Evolutionary conservation across 768 basidiomycete genomes (phyloP).

Genomic region (Kwoniella botswanensis): DNA sequence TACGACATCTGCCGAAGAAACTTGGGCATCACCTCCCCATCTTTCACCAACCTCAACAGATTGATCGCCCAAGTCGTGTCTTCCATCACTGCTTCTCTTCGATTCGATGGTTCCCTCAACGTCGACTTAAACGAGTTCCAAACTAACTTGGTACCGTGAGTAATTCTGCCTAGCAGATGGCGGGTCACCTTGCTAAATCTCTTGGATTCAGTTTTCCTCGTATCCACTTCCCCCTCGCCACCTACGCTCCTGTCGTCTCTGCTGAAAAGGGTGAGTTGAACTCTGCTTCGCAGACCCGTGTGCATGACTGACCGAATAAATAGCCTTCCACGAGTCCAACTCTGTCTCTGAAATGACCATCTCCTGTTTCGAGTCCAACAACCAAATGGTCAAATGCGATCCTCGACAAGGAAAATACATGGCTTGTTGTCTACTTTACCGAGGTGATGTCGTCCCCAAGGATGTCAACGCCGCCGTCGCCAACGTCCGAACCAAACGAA

Average conservation of each 20-base stretch:
- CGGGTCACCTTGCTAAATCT: no score
- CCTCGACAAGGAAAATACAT: slow-evolving; percentile 99
- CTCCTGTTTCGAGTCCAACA: slow-evolving; percentile 94
- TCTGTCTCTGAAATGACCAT: slow-evolving; percentile 98
- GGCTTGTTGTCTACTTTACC: slow-evolving; percentile 88
- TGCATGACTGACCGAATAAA: neutral
- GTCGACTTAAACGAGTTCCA: slow-evolving; percentile 99
- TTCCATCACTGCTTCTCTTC: slow-evolving; percentile 92
- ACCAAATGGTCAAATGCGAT: slow-evolving; percentile 97
- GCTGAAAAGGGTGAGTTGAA: slow-evolving; percentile 68
- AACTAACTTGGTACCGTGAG: slow-evolving; percentile 95
- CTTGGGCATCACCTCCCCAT: slow-evolving; percentile 79
- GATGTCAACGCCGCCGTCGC: slow-evolving; percentile 91
- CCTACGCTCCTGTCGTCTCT: slow-evolving; percentile 91
- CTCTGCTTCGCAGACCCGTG: neutral
- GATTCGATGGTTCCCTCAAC: slow-evolving; percentile 96
- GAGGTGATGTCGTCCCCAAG: slow-evolving; percentile 96
- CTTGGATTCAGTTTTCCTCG: slow-evolving; percentile 76
- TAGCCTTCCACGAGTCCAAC: slow-evolving; percentile 91
- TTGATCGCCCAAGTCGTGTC: slow-evolving; percentile 99
- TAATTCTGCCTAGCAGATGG: slow-evolving; percentile 29
- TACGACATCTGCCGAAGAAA: slow-evolving; percentile 99
- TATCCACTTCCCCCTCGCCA: slow-evolving; percentile 97
- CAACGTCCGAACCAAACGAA: slow-evolving; percentile 94
- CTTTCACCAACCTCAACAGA: slow-evolving; percentile 92